Evolutionary conservation across 1,139 yeast genomes (phyloP).

Genomic region (Scheffersomyces insectosa): DNA sequence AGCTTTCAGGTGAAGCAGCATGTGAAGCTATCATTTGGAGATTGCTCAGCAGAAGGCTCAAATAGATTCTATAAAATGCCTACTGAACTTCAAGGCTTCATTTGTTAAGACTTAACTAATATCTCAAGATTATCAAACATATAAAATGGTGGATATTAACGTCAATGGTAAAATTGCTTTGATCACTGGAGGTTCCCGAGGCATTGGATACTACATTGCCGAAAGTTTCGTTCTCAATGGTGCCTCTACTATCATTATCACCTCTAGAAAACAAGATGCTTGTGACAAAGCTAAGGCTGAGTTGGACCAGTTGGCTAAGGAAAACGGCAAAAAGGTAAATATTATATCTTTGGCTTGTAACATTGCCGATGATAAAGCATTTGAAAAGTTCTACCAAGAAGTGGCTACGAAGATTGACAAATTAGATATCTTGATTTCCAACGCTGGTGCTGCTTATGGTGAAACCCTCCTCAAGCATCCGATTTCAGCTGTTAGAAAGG

Average conservation of each 20-base stretch:
- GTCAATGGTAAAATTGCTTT: conserved; percentile 68
- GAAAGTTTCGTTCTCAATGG: conserved; percentile 66
- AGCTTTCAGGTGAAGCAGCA: no score
- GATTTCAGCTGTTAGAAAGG: conserved; percentile 62
- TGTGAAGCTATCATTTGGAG: no score
- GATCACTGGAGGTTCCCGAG: conserved; percentile 80
- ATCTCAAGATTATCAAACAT: no score
- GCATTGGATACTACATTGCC: conserved; percentile 70
- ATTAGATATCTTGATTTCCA: conserved; percentile 68
- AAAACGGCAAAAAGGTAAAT: conserved; percentile 41
- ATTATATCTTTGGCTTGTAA: conserved; percentile 64
- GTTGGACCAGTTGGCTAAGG: conserved; percentile 48
- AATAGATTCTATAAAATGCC: no score
- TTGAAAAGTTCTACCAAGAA: conserved; percentile 44
- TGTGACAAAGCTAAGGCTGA: conserved; percentile 58
- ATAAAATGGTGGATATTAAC: neutral
- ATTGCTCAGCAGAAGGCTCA: no score
- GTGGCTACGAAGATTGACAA: conserved; percentile 42
- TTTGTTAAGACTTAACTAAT: no score
- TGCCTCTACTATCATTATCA: conserved; percentile 60
- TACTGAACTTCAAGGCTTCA: no score
- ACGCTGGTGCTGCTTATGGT: conserved; percentile 86
- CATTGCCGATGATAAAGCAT: conserved; percentile 53
- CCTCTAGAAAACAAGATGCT: conserved; percentile 66
- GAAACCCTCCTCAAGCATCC: conserved; percentile 64